Percentiles rank a stretch among this genome's conserved stretches.
phyloP scores from a whole-genome alignment of 2,329 filamentous ascomycete genomes.

The Neopestalotiopsis rosae region DNA sequence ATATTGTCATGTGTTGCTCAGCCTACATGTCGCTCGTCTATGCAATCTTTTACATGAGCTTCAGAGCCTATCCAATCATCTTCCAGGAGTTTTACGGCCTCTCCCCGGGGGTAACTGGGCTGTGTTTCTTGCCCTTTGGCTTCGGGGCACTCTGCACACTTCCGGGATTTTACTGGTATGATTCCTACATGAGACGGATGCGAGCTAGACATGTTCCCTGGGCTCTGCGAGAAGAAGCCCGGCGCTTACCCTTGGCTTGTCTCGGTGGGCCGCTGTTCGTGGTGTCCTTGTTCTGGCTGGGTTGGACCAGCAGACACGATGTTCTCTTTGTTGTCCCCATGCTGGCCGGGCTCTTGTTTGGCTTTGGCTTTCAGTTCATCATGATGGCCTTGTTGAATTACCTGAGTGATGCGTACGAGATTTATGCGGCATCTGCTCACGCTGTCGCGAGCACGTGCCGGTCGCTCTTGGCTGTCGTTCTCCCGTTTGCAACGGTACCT shows the following conservation, averaged over 20 bases:
- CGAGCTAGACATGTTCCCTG: conserved; percentile 56
- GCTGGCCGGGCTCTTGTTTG: background rate
- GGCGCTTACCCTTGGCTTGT: conserved; percentile 74
- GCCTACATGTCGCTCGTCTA: conserved; percentile 75
- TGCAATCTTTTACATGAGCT: conserved; percentile 72
- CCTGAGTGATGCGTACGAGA: conserved; percentile 70
- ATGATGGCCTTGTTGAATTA: conserved; percentile 69
- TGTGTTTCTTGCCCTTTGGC: conserved; percentile 73
- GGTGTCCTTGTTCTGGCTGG: conserved; percentile 64
- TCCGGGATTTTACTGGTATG: conserved; percentile 69
- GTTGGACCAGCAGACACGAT: conserved; percentile 56
- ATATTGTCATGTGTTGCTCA: conserved; percentile 74
- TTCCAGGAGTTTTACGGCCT: conserved; percentile 69
- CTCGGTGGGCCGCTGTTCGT: conserved; percentile 70
- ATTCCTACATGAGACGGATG: conserved; percentile 61
- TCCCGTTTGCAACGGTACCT: conserved; percentile 59
- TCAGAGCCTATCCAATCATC: conserved; percentile 76
- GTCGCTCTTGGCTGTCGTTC: conserved; percentile 56
- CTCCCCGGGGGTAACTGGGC: conserved; percentile 66
- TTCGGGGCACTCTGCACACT: conserved; percentile 65
- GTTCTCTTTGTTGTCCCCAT: conserved; percentile 60
- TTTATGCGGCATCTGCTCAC: conserved; percentile 63
- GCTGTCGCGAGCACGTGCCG: conserved; percentile 56
- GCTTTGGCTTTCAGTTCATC: conserved; percentile 42
- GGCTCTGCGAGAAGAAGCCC: conserved; percentile 68